Base-by-base conservation (phyloP, 1,284 basidiomycete genomes). In the Boletellus sp. region DNA sequence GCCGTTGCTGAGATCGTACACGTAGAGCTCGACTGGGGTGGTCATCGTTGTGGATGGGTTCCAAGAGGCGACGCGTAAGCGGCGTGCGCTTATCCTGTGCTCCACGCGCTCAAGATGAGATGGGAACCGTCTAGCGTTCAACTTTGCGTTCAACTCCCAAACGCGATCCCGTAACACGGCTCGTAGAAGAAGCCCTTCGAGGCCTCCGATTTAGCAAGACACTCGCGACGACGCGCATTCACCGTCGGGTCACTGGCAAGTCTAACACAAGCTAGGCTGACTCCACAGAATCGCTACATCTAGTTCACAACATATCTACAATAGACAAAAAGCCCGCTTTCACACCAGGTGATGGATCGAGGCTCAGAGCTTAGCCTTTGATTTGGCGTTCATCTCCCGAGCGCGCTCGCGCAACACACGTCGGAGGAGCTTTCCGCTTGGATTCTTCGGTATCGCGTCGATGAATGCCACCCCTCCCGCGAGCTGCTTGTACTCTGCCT, bases 1-100 rank as follows among this genome's bases (percentile, higher is more conserved):
- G 36, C 92, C 92, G 63, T 86, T 82, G 61, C 83, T 92, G 46
- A 94, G 82, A 63, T 96, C 93, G 67, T 96, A 96, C 0, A 95
- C 82, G 60, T 93, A 94, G 30, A 96, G 78, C 58, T 87, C 71
- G 21, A 90, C 86, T 32, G 72, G 68, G 27, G 37, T 17, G 13
- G 59, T 45, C 63, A 63, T 65, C 8, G 43, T 23, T 8, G 40
- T 2, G 33, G 23, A 40, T n/a, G n/a, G n/a, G n/a, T n/a, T n/a
- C n/a, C 10, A 21, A 21, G 4, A 17, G n/a, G 16, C n/a, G 22
- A 54, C 50, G 33, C 54, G 55, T 38, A 56, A 58, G 34, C 41
- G 43, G 30, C 27, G 13, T 20, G 19, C 11, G 11, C 10, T 25
- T 9, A 25, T 13, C 14, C n/a, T 14, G 33, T 35, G 17, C 25